Evolutionary conservation across 2,329 filamentous ascomycete genomes (phyloP).

Genomic region (Claviceps sp.): DNA sequence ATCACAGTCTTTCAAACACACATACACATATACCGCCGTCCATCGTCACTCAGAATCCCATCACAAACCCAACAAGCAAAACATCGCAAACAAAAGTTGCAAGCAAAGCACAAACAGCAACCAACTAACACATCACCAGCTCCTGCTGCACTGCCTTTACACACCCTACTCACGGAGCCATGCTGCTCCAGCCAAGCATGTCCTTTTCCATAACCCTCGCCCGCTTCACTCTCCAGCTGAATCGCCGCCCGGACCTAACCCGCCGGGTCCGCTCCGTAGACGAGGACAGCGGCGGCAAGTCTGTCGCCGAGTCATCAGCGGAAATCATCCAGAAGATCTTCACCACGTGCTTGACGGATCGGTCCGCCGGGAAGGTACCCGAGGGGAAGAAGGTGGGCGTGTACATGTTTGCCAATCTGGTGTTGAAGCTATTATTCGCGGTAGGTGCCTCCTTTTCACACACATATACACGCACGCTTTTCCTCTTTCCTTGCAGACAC

Average conservation of each 20-base stretch:
- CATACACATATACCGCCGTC: no score
- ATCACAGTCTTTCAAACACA: no score
- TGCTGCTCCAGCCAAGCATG: conserved; percentile 74
- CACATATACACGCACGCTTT: not conserved
- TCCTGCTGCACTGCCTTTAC: conserved; percentile 73
- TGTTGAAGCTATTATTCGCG: conserved; percentile 76
- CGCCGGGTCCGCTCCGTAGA: conserved; percentile 49
- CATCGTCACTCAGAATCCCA: no score
- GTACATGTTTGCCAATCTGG: conserved; percentile 85
- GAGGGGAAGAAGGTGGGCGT: conserved; percentile 80
- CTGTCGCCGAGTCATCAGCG: conserved; percentile 74
- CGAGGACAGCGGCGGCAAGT: conserved; percentile 52
- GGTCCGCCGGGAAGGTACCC: conserved; percentile 54
- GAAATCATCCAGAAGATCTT: conserved; percentile 87
- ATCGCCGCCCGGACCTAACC: conserved; percentile 66
- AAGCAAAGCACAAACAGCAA: not conserved
- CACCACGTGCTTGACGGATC: conserved; percentile 75
- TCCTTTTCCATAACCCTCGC: conserved; percentile 70
- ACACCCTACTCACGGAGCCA: conserved; percentile 63
- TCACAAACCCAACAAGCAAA: no score
- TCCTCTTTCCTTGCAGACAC: not conserved
- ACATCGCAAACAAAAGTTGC: no score
- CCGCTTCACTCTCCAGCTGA: conserved; percentile 70
- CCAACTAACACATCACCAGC: conserved; percentile 27
- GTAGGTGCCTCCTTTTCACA: conserved; percentile 27